Conservation (phyloP, 2,329 filamentous ascomycete genomes). For the Pyrenochaeta sp. region DNA sequence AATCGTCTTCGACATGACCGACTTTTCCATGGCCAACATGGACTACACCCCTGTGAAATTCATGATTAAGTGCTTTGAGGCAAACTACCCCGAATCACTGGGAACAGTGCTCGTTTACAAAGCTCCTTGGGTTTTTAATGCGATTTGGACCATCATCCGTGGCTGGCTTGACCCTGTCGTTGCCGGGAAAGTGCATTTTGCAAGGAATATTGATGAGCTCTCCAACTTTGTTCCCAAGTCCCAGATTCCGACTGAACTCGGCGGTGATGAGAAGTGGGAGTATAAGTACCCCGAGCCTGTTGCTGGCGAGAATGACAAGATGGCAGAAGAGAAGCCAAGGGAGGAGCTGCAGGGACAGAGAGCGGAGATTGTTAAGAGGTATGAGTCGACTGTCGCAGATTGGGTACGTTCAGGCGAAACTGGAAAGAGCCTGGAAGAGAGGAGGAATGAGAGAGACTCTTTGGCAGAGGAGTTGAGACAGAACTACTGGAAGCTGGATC, state of each 20-base stretch:
- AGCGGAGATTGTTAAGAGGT: constrained; percentile 72
- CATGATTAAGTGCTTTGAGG: constrained; percentile 99
- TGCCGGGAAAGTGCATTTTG: constrained; percentile 92
- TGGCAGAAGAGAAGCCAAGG: constrained; percentile 70
- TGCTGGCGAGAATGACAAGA: constrained; percentile 76
- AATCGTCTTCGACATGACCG: constrained; percentile 94
- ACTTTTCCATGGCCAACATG: constrained; percentile 96
- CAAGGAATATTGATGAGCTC: constrained; percentile 80
- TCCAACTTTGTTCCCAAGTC: constrained; percentile 75
- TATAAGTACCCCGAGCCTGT: constrained; percentile 84
- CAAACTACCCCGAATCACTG: constrained; percentile 94
- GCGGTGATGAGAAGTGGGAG: constrained; percentile 83
- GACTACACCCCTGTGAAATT: constrained; percentile 98
- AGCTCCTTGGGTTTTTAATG: constrained; percentile 95
- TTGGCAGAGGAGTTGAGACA: constrained; percentile 71
- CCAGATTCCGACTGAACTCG: constrained; percentile 82
- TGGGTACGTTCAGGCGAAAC: constrained; percentile 71
- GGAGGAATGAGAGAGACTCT: constrained; percentile 65
- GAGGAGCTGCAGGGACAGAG: constrained; percentile 72
- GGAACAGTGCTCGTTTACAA: constrained; percentile 94
- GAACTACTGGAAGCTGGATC: constrained; percentile 91
- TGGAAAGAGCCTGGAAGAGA: constrained; percentile 52
- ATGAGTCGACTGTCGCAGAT: constrained; percentile 75
- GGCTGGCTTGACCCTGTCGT: constrained; percentile 98
- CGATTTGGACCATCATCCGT: constrained; percentile 94